Evolutionary conservation across 1,139 yeast species (phyloP).

Genomic region (Magnusiomyces tetraspermus): DNA sequence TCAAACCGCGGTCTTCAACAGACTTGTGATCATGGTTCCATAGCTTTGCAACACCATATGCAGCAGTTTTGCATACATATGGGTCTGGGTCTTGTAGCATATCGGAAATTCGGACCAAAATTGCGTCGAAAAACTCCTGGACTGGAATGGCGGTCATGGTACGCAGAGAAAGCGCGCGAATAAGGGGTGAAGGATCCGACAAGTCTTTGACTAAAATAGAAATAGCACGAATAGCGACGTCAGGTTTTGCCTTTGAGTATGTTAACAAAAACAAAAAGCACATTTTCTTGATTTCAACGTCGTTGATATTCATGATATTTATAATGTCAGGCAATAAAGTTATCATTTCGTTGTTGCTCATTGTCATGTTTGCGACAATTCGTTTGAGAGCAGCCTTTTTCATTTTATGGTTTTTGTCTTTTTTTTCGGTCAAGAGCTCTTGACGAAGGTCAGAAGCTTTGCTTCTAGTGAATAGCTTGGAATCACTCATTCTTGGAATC

Average conservation of each 20-base stretch:
- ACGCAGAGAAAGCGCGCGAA: slow-evolving; percentile 50
- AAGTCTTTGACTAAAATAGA: slow-evolving; percentile 49
- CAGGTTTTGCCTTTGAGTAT: slow-evolving; percentile 52
- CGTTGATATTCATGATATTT: slow-evolving; percentile 50
- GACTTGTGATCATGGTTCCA: slow-evolving; percentile 48
- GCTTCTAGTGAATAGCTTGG: slow-evolving; percentile 29
- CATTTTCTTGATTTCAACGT: slow-evolving; percentile 64
- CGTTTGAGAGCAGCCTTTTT: slow-evolving; percentile 61
- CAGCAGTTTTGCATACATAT: slow-evolving; percentile 59
- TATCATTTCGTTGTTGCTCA: slow-evolving; percentile 73
- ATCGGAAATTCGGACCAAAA: slow-evolving; percentile 33
- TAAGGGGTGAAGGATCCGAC: slow-evolving; percentile 34
- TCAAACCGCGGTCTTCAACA: slow-evolving; percentile 40
- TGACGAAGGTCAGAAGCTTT: slow-evolving; percentile 47
- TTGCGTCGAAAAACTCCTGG: slow-evolving; percentile 43
- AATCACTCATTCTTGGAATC: slow-evolving; percentile 28
- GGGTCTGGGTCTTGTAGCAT: slow-evolving; percentile 47
- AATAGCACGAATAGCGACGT: slow-evolving; percentile 46
- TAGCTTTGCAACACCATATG: slow-evolving; percentile 58
- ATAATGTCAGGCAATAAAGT: slow-evolving; percentile 58
- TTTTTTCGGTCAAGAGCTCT: slow-evolving; percentile 48
- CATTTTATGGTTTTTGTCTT: slow-evolving; percentile 38
- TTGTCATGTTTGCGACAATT: slow-evolving; percentile 71
- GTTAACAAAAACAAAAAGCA: slow-evolving; percentile 44
- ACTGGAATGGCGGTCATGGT: slow-evolving; percentile 55